phyloP scores from a whole-genome alignment of 495 filamentous ascomycete genomes.

The Mycothermus thermophilus region DNA sequence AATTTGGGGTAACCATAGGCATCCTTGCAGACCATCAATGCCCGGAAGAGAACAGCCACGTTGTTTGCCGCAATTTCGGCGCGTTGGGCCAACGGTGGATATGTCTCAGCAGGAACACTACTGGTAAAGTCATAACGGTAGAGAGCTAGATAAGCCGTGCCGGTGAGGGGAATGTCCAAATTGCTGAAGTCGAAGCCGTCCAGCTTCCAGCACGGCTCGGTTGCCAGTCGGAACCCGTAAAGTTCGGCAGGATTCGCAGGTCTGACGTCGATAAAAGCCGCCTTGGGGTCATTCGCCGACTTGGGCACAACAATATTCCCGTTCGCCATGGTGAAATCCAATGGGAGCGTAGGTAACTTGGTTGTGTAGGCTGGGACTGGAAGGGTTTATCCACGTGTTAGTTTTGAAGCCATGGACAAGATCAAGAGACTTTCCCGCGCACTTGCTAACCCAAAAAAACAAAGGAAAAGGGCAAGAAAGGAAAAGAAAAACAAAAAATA shows the following conservation, averaged over 20 bases:
- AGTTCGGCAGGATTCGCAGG: neutral
- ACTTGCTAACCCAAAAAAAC: neutral
- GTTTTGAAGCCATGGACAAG: too few species aligned
- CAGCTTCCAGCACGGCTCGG: neutral
- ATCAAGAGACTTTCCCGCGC: neutral
- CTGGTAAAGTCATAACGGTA: neutral
- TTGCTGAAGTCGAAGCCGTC: slow-evolving; percentile 1
- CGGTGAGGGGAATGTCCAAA: neutral
- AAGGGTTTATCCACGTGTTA: too few species aligned
- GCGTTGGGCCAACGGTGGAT: neutral
- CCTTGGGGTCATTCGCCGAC: too few species aligned
- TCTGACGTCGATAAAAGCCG: too few species aligned
- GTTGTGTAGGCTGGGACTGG: too few species aligned
- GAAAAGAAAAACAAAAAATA: too few species aligned
- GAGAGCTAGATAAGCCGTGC: neutral
- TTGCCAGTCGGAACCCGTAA: neutral
- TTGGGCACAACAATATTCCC: too few species aligned
- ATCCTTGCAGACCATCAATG: slow-evolving; percentile 1
- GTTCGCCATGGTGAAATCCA: too few species aligned
- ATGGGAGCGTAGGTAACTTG: too few species aligned
- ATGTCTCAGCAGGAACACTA: neutral
- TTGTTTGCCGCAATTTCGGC: neutral
- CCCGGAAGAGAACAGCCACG: slow-evolving; percentile 3
- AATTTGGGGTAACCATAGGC: neutral
- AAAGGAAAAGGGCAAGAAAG: too few species aligned